Conservation (phyloP, 2,329 filamentous ascomycete genomes). For the Aureobasidium sp. region DNA sequence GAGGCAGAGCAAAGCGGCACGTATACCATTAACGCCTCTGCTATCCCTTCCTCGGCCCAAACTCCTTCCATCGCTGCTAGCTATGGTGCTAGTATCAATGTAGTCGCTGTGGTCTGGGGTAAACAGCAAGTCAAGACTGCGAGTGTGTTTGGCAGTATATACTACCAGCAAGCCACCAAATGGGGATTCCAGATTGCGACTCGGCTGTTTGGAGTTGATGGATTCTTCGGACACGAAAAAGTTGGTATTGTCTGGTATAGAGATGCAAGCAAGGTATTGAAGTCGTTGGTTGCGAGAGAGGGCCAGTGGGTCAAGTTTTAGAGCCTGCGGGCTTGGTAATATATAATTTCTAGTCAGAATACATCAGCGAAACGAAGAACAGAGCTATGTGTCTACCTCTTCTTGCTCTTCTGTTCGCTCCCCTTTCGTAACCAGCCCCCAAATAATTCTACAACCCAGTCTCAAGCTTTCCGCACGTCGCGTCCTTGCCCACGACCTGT, state of each 20-base stretch:
- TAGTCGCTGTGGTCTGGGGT: slow-evolving; percentile 7
- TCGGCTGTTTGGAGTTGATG: slow-evolving; percentile 10
- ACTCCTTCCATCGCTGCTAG: not conserved
- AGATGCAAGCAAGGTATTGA: slow-evolving; percentile 8
- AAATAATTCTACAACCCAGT: no score
- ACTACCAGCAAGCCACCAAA: not conserved
- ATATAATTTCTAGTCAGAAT: no score
- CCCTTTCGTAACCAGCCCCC: no score
- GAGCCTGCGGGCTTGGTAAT: not conserved
- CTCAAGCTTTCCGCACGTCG: no score
- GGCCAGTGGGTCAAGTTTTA: slow-evolving; percentile 7
- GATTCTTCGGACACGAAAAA: slow-evolving; percentile 5
- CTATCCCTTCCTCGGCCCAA: not conserved
- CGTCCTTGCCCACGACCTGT: no score
- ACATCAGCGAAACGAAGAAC: no score
- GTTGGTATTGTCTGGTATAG: slow-evolving; percentile 14
- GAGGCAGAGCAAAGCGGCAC: slow-evolving; percentile 11
- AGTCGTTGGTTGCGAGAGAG: slow-evolving; percentile 8
- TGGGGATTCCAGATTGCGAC: slow-evolving; percentile 8
- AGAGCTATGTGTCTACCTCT: no score
- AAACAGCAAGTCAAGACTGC: not conserved
- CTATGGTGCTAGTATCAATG: not conserved
- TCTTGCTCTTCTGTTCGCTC: no score
- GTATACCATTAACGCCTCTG: slow-evolving; percentile 11
- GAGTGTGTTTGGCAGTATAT: not conserved